Evolutionary conservation across 352 stramenopile species (phyloP).

Genomic region (Globisporangium alternatum): DNA sequence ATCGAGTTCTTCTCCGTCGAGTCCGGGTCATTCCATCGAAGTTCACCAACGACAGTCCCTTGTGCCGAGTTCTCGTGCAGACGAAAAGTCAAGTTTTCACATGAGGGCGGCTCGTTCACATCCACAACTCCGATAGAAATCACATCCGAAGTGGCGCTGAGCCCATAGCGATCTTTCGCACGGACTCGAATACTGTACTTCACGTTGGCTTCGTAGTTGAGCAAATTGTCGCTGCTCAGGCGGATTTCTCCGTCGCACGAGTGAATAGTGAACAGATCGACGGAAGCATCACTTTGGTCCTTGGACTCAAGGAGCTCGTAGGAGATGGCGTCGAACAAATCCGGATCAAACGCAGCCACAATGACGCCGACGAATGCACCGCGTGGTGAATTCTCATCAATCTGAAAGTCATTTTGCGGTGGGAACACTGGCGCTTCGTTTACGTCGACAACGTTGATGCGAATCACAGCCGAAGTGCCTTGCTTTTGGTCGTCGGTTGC

Average conservation of each 20-base stretch:
- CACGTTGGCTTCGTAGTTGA: constrained; percentile 38
- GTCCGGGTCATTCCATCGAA: constrained; percentile 47
- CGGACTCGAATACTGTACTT: constrained; percentile 31
- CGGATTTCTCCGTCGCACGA: constrained; percentile 55
- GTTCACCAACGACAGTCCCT: constrained; percentile 20
- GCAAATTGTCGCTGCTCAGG: constrained; percentile 21
- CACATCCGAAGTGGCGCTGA: constrained; percentile 21
- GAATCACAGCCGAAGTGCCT: constrained; percentile 20
- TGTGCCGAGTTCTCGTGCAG: constrained; percentile 29
- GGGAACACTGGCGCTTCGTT: constrained; percentile 50
- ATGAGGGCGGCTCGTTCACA: constrained; percentile 30
- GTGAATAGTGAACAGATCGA: constrained; percentile 53
- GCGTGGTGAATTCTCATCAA: constrained; percentile 36
- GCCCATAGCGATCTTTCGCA: constrained; percentile 44
- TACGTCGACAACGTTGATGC: constrained; percentile 39
- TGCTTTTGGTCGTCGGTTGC: not conserved
- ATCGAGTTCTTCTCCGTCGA: constrained; percentile 35
- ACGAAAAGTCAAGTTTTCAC: constrained; percentile 9
- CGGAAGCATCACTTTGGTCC: constrained; percentile 26
- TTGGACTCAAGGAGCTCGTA: constrained; percentile 32
- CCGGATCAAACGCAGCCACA: constrained; percentile 37
- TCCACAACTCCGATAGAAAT: constrained; percentile 23
- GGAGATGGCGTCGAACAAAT: constrained; percentile 41
- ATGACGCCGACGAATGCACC: constrained; percentile 34
- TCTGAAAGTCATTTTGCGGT: constrained; percentile 23